Evolutionary conservation across 345 rosid genomes (phyloP), one percentile per base, ranked within the genome.

Genomic region (Fremontodendron californicum): DNA sequence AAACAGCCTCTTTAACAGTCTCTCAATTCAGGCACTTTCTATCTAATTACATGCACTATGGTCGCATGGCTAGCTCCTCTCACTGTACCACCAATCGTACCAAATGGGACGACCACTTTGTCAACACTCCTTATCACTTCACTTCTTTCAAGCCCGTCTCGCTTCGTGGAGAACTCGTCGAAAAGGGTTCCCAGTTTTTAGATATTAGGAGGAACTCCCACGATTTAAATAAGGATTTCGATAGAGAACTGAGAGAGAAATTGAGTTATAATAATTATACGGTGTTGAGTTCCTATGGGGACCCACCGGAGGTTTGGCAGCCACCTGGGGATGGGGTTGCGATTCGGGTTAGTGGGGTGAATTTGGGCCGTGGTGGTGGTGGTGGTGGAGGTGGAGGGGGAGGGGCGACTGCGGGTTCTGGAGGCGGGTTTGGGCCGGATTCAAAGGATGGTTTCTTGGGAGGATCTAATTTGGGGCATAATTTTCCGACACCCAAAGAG

Each of bases 291-390:
- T 87, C 91, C 0, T 78, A 82, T 78, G 99, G 99, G 60, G 98
- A 94, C 62, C 98, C 99, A 13, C 99, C 99, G 5, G 98, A 94
- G 93, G 91, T 94, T 11, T 94, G 98, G 99, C 97, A 94, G 86
- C 97, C 99, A 65, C 98, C 98, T 0, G 97, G 96, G 2, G 94
- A 90, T 73, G 96, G 94, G 74, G 62, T 91, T 86, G 85, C 92
- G 4, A 80, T 88, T 72, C 86, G 88, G 80, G 85, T 77, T 45
- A 83, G 73, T 43, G 93, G 86, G 15, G 81, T 81, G 27, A 85
- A 82, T 82, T 75, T 80, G 40, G 88, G 83, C 12, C 87, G 86
- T 45, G 77, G 80, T 11, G 83, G 57, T 4, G 87, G 84, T 3
- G 78, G 77, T 0, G 79, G 85, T 0, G 86, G 86, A 52, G 79